Base-by-base conservation (phyloP, 1,284 basidiomycete genomes). In the Farysia itapuensis region DNA sequence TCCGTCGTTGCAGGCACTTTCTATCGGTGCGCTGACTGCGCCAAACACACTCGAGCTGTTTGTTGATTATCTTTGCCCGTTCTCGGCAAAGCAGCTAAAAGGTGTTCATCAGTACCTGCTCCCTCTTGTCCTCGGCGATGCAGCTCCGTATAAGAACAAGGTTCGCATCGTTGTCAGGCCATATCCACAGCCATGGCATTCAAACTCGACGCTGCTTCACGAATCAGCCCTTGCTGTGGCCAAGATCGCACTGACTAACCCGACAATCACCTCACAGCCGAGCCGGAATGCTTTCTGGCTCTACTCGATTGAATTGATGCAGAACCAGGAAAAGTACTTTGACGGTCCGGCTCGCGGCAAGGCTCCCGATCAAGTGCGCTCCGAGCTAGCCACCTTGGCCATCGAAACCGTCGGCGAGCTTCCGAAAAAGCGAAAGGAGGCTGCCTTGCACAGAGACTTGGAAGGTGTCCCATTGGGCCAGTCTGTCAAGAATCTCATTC, bases 41-140 rank as follows among this genome's bases (percentile, higher is more conserved):
- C 85, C 86, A 0, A 89, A 95, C 72, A 89, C 87, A 2, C 81
- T 96, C 44, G 91, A 94, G 53, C 79, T 92, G 43, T 90, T 88
- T 76, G 29, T 64, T 15, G 61, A 67, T 52, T 64, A 64, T 18
- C 49, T 59, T n/a, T 64, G 54, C 74, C 91, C 91, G 0, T 93
- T 83, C 81, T 79, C 77, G 4, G 76, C 70, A 34, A 81, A 79
- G 63, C 78, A 79, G 40, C 67, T 77, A 29, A 57, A 64, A 23
- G 78, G 78, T 6, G 66, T 81, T 44, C 61, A 70, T 21, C 67
- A 70, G 31, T 73, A 80, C 34, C 47, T 78, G n/a, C 49, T 77
- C 9, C 77, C 78, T 4, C 59, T 77, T 19, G 47, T 78, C 48
- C 35, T 61, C 33, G 50, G 60, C 22, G 40, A 67, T 33, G 39